These are phyloP conservation scores for Mercurialis annua DNA, from an alignment of 345 rosid species.

Conservation along the genomic window DNA sequence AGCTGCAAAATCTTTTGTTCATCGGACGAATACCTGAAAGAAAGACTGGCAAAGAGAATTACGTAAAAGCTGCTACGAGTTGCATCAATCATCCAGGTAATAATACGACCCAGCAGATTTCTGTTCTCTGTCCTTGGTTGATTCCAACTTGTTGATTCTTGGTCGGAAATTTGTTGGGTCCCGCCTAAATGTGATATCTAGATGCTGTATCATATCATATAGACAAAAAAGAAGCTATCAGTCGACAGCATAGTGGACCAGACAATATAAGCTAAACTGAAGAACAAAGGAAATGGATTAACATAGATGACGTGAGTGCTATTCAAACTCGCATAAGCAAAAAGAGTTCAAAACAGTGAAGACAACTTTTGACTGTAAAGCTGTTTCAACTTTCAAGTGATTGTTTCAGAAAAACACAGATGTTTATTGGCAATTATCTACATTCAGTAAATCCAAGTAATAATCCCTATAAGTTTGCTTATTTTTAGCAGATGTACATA, in stretches of 20 bases:
- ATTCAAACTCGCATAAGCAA: not conserved
- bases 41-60: not conserved
- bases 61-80: not conserved
- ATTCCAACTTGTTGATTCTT: conserved; percentile 88
- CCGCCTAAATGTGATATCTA: conserved; percentile 89
- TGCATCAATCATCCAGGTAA: conserved; percentile 67
- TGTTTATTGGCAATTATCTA: no score
- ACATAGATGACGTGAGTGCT: not conserved
- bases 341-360: not conserved
- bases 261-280: not conserved
- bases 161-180: conserved; percentile 95
- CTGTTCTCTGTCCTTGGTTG: conserved; percentile 97
- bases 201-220: conserved; percentile 51
- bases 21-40: not conserved
- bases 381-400: no score
- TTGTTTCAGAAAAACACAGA: no score
- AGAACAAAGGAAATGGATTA: not conserved
- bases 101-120: conserved; percentile 92
- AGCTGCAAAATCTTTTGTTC: not conserved
- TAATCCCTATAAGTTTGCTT: no score
- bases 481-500: no score
- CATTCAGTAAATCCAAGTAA: no score
- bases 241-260: not conserved
- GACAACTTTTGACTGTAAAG: no score
- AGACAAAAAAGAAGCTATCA: conserved; percentile 1